Evolutionary conservation across 371 early-diverging fungal genomes (phyloP).

Genomic region (Syncephalastrum racemosum): DNA sequence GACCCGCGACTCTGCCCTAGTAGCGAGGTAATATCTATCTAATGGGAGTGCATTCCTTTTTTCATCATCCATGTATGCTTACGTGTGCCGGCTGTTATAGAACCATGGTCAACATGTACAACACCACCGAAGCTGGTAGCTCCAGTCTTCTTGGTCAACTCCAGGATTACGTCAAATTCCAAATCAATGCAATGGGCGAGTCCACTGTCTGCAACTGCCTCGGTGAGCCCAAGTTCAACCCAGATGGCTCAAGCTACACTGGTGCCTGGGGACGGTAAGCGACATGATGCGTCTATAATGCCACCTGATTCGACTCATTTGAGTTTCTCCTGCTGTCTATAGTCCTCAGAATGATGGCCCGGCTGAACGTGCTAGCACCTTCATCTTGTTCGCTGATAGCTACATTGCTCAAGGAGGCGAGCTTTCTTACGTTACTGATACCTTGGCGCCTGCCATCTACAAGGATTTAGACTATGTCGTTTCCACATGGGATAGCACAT

Average conservation of each 20-base stretch:
- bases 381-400: slow-evolving; percentile 46
- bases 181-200: slow-evolving; percentile 23
- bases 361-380: slow-evolving; percentile 64
- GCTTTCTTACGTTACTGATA: slow-evolving; percentile 15
- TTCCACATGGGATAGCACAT: slow-evolving; percentile 35
- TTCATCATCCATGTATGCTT: too few relatives aligned
- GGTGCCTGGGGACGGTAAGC: slow-evolving; percentile 14
- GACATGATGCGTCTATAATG: too few relatives aligned
- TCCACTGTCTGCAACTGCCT: slow-evolving; percentile 45
- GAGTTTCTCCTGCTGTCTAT: too few relatives aligned
- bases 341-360: slow-evolving; percentile 85
- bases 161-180: slow-evolving; percentile 40
- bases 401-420: slow-evolving; percentile 18
- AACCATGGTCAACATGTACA: slow-evolving; percentile 17
- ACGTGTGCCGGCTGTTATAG: too few relatives aligned
- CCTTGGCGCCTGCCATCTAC: slow-evolving; percentile 2
- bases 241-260: slow-evolving; percentile 16
- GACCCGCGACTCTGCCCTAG: slow-evolving; percentile 73
- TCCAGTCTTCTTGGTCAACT: slow-evolving; percentile 9
- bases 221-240: slow-evolving; percentile 70
- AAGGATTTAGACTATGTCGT: slow-evolving; percentile 66
- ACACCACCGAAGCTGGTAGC: slow-evolving; percentile 7
- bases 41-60: too few relatives aligned
- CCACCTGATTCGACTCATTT: too few relatives aligned
- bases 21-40: slow-evolving; percentile 20